A percentile compares a stretch with the other conserved stretches of the same genome.
Conservation (phyloP, 2,329 filamentous ascomycete species). For the Lecanicillium sp. region DNA sequence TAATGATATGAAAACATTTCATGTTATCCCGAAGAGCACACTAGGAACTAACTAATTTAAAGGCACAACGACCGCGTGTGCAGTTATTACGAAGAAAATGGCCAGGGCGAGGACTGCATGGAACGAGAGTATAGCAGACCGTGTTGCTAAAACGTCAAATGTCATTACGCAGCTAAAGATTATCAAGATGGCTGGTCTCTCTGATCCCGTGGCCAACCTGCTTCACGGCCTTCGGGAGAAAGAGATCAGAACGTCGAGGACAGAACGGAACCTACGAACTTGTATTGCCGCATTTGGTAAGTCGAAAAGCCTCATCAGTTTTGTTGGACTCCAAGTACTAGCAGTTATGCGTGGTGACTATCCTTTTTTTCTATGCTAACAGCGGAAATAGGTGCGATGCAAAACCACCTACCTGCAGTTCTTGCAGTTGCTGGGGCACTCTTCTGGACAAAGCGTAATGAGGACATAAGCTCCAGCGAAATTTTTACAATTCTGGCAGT, state of each 20-base stretch:
- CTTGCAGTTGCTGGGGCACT: slow-evolving; percentile 6
- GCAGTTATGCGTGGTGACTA: no score
- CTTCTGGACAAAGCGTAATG: slow-evolving; percentile 4
- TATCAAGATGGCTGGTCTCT: slow-evolving; percentile 27
- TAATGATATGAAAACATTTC: no score
- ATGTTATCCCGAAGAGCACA: no score
- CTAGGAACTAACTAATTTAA: no score
- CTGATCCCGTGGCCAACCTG: slow-evolving; percentile 2
- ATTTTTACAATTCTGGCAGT: slow-evolving; percentile 4
- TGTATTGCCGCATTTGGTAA: no score
- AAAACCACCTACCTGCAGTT: slow-evolving; percentile 5
- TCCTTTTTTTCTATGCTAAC: no score
- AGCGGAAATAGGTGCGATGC: no score
- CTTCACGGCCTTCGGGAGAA: slow-evolving; percentile 11
- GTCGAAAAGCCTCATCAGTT: no score
- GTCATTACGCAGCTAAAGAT: slow-evolving; percentile 24
- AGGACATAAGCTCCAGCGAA: slow-evolving; percentile 2
- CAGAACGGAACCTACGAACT: slow-evolving; percentile 5
- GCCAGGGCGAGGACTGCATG: slow-evolving; percentile 3
- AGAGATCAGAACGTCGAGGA: slow-evolving; percentile 10
- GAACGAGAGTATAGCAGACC: slow-evolving; percentile 7
- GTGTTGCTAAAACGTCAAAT: slow-evolving; percentile 6
- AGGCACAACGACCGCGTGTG: no score
- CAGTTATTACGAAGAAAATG: slow-evolving; percentile 3
- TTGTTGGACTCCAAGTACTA: no score